These are phyloP conservation scores for Kingdonia uniflora DNA, from an alignment of 164 flowering plant genomes.

Conservation along the genomic window DNA sequence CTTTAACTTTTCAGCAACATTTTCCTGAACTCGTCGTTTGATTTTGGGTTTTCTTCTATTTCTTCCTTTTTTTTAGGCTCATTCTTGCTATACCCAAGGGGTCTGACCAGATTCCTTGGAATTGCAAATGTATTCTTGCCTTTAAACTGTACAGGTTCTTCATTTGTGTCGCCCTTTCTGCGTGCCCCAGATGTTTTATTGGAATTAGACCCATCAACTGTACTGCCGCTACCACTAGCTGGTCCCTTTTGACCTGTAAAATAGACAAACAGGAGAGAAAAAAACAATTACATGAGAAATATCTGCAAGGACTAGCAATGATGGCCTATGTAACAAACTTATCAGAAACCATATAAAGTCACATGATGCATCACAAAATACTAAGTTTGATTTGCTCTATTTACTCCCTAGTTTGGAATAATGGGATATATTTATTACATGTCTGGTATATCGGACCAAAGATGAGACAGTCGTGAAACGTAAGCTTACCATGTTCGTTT, in stretches of 20 bases:
- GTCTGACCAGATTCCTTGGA: conserved; percentile 46
- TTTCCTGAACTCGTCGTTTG: conserved; percentile 83
- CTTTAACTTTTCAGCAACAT: conserved; percentile 38
- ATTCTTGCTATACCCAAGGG: conserved; percentile 33
- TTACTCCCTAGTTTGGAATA: too few relatives aligned
- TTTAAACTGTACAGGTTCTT: conserved; percentile 25
- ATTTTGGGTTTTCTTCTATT: conserved; percentile 48
- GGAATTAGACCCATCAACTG: conserved; percentile 7
- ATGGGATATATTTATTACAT: too few relatives aligned
- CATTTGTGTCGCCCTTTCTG: neutral
- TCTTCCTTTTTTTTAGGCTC: conserved; percentile 20
- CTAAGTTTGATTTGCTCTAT: too few relatives aligned
- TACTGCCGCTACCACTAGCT: conserved; percentile 10
- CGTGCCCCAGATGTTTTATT: conserved; percentile 12
- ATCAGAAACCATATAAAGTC: too few relatives aligned
- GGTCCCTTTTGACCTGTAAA: conserved; percentile 10
- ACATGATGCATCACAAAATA: too few relatives aligned
- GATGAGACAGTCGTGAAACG: too few relatives aligned
- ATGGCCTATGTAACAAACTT: too few relatives aligned
- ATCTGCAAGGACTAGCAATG: too few relatives aligned
- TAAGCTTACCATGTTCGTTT: conserved; percentile 25
- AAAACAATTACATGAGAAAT: too few relatives aligned
- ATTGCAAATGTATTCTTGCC: conserved; percentile 80
- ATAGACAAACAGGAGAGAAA: too few relatives aligned
- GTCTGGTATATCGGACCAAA: too few relatives aligned